phyloP scores from a whole-genome alignment of 2,329 filamentous ascomycete species.

The Botrytis galanthina region DNA sequence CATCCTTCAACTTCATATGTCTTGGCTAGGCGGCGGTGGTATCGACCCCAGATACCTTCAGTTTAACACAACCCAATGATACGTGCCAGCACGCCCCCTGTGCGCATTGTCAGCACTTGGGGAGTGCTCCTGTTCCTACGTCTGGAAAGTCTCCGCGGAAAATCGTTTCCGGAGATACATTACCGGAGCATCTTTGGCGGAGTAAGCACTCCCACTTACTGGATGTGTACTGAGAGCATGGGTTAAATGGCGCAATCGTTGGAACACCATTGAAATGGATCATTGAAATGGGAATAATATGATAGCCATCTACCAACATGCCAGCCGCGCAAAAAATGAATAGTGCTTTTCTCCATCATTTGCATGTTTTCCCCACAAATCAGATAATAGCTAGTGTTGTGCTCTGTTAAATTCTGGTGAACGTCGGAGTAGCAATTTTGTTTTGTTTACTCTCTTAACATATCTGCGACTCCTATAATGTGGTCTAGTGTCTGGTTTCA shows the following conservation, averaged over 20 bases:
- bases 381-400: neutral
- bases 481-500: neutral
- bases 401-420: no score
- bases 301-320: neutral
- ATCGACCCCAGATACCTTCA: neutral
- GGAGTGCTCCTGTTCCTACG: constrained; percentile 2
- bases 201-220: constrained; percentile 9
- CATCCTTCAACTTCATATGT: neutral
- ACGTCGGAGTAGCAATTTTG: neutral
- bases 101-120: constrained; percentile 3
- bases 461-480: neutral
- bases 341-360: neutral
- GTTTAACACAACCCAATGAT: neutral
- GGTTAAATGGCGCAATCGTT: neutral
- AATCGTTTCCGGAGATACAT: constrained; percentile 4
- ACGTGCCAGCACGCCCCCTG: neutral
- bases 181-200: constrained; percentile 7
- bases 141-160: neutral
- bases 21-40: neutral
- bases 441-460: neutral
- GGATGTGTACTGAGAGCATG: neutral
- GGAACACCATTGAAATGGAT: neutral
- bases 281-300: neutral
- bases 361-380: neutral
- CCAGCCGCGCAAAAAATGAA: neutral